Percentiles rank a stretch among this genome's conserved stretches.
These are phyloP conservation scores for Cyclocybe cylindracea DNA, from an alignment of 768 basidiomycete genomes.

Conservation along the genomic window DNA sequence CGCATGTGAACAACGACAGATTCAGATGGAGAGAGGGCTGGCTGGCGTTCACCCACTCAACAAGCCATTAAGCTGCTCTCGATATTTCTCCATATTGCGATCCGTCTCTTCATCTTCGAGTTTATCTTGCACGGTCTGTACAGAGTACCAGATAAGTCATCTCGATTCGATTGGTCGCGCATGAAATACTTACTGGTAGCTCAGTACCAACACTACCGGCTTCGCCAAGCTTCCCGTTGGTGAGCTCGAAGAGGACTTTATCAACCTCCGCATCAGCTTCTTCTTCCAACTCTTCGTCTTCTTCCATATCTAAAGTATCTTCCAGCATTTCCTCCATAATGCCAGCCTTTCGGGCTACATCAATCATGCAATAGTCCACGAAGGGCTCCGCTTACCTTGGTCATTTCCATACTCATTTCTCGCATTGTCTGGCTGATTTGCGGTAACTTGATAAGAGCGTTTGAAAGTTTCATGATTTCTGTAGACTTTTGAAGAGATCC, in stretches of 20 bases:
- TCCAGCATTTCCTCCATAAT: slow-evolving; percentile 99
- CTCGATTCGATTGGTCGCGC: slow-evolving; percentile 8
- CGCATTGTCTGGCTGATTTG: slow-evolving; percentile 93
- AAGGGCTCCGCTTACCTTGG: slow-evolving; percentile 57
- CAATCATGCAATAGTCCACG: background rate
- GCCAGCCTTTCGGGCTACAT: slow-evolving; percentile 64
- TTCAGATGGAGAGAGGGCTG: background rate
- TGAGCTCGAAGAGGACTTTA: slow-evolving; percentile 92
- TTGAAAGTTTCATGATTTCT: slow-evolving; percentile 99
- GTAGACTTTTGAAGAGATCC: slow-evolving; percentile 98
- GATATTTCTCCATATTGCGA: slow-evolving; percentile 87
- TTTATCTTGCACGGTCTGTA: slow-evolving; percentile 59
- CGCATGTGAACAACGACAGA: slow-evolving; percentile 4
- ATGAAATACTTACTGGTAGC: slow-evolving; percentile 60
- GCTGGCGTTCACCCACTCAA: slow-evolving; percentile 55
- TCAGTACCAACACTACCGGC: slow-evolving; percentile 72
- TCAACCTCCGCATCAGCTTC: slow-evolving; percentile 98
- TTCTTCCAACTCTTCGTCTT: slow-evolving; percentile 93
- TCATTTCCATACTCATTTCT: slow-evolving; percentile 99
- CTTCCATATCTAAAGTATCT: slow-evolving; percentile 87
- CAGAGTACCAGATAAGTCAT: slow-evolving; percentile 4
- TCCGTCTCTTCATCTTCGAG: slow-evolving; percentile 83
- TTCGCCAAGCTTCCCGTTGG: slow-evolving; percentile 93
- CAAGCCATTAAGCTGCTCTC: slow-evolving; percentile 85
- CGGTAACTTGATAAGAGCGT: slow-evolving; percentile 86